Percentiles rank a stretch among this genome's conserved stretches.
phyloP scores from a whole-genome alignment of 768 basidiomycete genomes.

The Pleurotus platypus region DNA sequence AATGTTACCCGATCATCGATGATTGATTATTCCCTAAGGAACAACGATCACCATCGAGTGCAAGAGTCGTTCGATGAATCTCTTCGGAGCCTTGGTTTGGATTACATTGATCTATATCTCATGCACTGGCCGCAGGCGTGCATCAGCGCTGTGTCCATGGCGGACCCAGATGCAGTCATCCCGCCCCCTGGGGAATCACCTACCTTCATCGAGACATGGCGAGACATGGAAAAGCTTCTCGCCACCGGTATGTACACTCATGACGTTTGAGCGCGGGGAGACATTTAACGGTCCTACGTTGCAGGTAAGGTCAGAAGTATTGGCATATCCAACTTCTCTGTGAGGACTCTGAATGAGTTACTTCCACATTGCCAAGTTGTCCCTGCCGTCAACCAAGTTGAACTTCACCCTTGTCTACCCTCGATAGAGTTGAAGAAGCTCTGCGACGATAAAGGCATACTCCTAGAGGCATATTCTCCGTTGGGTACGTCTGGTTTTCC shows the following conservation, averaged over 20 bases:
- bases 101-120: constrained; percentile 48
- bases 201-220: constrained; percentile 24
- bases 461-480: constrained; percentile 38
- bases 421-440: constrained; percentile 33
- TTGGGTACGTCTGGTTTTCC: constrained; percentile 26
- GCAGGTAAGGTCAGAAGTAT: constrained; percentile 50
- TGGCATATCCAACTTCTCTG: constrained; percentile 52
- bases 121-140: constrained; percentile 22
- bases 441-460: constrained; percentile 34
- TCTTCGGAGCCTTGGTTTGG: constrained; percentile 28
- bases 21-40: constrained; percentile 3
- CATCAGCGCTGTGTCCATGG: constrained; percentile 4
- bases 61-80: constrained; percentile 32
- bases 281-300: no score
- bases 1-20: neutral
- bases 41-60: constrained; percentile 26
- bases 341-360: constrained; percentile 33
- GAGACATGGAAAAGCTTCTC: constrained; percentile 27
- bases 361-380: constrained; percentile 33
- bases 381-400: constrained; percentile 38
- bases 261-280: neutral
- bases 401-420: constrained; percentile 39
- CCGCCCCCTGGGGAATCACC: constrained; percentile 20
- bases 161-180: constrained; percentile 1
- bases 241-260: constrained; percentile 17